Evolutionary conservation across 73 alveolate species (phyloP), one percentile per base, ranked within the genome.

Genomic region (Vitrella brassicaformis): DNA sequence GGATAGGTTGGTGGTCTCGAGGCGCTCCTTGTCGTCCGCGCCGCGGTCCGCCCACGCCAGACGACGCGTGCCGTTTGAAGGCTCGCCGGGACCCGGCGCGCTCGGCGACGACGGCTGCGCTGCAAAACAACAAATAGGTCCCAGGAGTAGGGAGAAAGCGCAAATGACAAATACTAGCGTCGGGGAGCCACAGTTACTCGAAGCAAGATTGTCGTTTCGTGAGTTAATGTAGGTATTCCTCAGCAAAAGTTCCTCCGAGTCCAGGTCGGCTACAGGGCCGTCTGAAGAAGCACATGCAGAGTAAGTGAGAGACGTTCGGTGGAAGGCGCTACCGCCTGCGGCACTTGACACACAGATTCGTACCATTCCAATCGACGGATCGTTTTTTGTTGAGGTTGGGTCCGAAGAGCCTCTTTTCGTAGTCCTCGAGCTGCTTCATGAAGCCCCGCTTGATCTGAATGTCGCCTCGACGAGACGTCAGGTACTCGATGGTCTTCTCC

Each of bases 381-480:
- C 14, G 56, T 39, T n/a, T n/a, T n/a, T n/a, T n/a, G n/a, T 39
- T 39, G 56, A 4, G 22, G 22, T 14, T 14, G 22, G 14, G 22
- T 39, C 22, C 56, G 22, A 14, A 4, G 22, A 90, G 73, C 27
- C 84, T 85, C n/a, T 73, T 31, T 81, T 90, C 96, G 64, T 74
- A 86, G 27, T 91, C 94, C 19, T 89, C 82, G 27, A 88, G 72
- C 74, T 88, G 73, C 47, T 75, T 74, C 32, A 88, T 71, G 80
- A 85, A 88, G 29, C 87, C 71, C 25, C 86, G 88, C 74, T 93
- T 74, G 10, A 90, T 87, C 66, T 90, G 90, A 7, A 90, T 86
- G 71, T 87, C 88, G 25, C 93, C 93, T 28, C 96, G 27, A 31
- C 96, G 75, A 14, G 96, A 87, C 77, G 85, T 87, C 66, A 90